These are phyloP conservation scores for Citrus australasica DNA, from an alignment of 345 rosid genomes.

Conservation along the genomic window DNA sequence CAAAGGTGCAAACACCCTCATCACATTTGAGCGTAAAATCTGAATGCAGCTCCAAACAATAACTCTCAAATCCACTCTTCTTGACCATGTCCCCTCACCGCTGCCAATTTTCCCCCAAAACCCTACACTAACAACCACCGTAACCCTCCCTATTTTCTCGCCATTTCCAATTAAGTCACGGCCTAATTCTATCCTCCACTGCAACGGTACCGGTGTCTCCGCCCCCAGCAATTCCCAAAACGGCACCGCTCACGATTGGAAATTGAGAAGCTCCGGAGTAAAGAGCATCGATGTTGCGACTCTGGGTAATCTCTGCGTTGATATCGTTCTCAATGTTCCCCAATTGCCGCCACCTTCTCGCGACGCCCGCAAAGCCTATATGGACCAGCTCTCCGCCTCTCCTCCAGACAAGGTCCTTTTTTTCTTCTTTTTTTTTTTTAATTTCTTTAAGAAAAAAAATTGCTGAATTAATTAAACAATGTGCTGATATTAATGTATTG, in stretches of 20 bases:
- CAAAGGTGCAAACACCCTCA: too few relatives aligned
- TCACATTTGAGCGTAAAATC: not conserved
- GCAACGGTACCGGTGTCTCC: slow-evolving; percentile 32
- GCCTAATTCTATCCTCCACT: slow-evolving; percentile 17
- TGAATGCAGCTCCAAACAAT: slow-evolving; percentile 6
- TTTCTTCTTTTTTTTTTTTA: not conserved
- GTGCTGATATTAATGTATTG: not conserved
- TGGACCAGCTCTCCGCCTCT: slow-evolving; percentile 66
- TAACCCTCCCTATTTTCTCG: slow-evolving; percentile 21
- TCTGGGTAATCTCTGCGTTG: slow-evolving; percentile 91
- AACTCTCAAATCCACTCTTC: not conserved
- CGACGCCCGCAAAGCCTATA: slow-evolving; percentile 54
- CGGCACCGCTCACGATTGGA: slow-evolving; percentile 8
- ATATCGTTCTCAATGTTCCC: slow-evolving; percentile 81
- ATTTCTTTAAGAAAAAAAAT: not conserved
- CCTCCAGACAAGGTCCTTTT: slow-evolving; percentile 79
- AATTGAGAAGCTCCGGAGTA: slow-evolving; percentile 19
- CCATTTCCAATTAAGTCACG: not conserved
- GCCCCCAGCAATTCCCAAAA: slow-evolving; percentile 20
- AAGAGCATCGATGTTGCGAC: slow-evolving; percentile 76
- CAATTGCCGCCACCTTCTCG: slow-evolving; percentile 66
- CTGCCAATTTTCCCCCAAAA: slow-evolving; percentile 17
- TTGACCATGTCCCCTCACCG: not conserved
- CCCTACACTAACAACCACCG: slow-evolving; percentile 25
- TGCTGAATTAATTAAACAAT: not conserved